These are phyloP conservation scores for Ustilago xerochloae DNA, from an alignment of 1,284 basidiomycete genomes.

Conservation along the genomic window DNA sequence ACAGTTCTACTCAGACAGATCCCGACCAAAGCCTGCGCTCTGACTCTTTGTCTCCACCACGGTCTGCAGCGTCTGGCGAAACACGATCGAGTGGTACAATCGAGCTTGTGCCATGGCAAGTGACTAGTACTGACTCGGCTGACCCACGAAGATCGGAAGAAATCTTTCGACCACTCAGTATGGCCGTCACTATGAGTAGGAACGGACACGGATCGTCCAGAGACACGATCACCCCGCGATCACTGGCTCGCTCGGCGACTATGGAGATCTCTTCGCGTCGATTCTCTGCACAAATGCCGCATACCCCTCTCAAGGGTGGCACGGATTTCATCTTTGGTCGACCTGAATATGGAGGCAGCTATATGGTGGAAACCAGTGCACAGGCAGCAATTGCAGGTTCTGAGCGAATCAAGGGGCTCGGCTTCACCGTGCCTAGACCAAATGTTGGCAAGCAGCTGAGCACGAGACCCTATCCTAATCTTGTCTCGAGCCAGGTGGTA, in stretches of 20 bases:
- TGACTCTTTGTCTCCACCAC: constrained; percentile 4
- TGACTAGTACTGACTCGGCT: constrained; percentile 13
- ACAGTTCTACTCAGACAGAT: not conserved
- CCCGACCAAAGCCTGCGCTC: constrained; percentile 9
- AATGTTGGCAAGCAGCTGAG: not conserved
- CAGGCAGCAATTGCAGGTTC: not conserved
- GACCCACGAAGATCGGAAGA: constrained; percentile 20
- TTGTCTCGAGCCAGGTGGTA: too few species aligned
- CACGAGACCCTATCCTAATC: not conserved
- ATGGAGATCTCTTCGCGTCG: not conserved
- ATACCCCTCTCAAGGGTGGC: constrained; percentile 11
- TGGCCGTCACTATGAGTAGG: constrained; percentile 3
- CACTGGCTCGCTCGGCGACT: not conserved
- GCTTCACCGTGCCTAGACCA: not conserved
- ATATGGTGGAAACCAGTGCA: not conserved
- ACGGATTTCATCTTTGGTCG: constrained; percentile 10
- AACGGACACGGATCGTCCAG: constrained; percentile 9
- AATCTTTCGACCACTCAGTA: constrained; percentile 32
- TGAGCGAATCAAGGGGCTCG: not conserved
- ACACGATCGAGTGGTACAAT: constrained; percentile 21
- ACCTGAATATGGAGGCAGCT: not conserved
- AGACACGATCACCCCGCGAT: not conserved
- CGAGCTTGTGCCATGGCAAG: constrained; percentile 37
- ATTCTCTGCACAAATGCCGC: not conserved
- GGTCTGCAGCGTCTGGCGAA: constrained; percentile 7